Base-by-base conservation (phyloP, 2,329 filamentous ascomycete species). In the Ophiostoma ulmi region DNA sequence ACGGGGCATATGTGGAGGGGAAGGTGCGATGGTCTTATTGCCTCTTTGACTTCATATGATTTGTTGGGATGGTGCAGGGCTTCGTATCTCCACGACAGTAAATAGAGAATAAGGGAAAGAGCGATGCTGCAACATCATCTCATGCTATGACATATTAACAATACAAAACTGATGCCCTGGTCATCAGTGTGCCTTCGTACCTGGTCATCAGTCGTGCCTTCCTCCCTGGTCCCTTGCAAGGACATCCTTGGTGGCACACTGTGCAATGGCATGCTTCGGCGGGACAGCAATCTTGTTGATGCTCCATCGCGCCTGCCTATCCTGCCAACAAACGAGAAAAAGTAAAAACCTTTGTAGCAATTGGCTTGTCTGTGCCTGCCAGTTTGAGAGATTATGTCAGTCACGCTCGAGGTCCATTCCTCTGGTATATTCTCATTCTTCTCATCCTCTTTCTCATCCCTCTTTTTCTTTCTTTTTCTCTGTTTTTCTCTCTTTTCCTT, bases 281-380 rank as follows among this genome's bases (percentile, higher is more conserved):
- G 70, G 67, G 67, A 73, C 73, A 67, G 65, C 68, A 66, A 69
- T 69, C 69, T 31, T 63, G 64, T 67, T 55, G n/a, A 67, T 68
- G 61, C 38, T 31, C 67, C 65, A 38, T 71, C 72, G 69, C 69
- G 70, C 72, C 70, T 73, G 71, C 71, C 71, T 31, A 35, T 63
- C 52, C 26, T 26, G 55, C n/a, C 31, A 67, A 70, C 68, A 69
- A 72, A 72, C 70, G 72, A 61, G 35, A 58, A 65, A 35, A 13
- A 35, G 52, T 35, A 48, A 41, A 38, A 55, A 13, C 44, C 52
- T 22, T 58, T 11, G 52, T 26, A 58, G 52, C 52, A 58, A 8
- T 58, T 58, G 52, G 3, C 17, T 39, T 8, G 44, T 48, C 17
- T 48, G 44, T 48, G 44, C 44, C 17, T 48, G 17, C 41, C 14